Percentiles rank a stretch among this genome's conserved stretches.
These are phyloP conservation scores for Gracilaria gracilis DNA, from an alignment of 23 red algal genomes.

Conservation along the genomic window DNA sequence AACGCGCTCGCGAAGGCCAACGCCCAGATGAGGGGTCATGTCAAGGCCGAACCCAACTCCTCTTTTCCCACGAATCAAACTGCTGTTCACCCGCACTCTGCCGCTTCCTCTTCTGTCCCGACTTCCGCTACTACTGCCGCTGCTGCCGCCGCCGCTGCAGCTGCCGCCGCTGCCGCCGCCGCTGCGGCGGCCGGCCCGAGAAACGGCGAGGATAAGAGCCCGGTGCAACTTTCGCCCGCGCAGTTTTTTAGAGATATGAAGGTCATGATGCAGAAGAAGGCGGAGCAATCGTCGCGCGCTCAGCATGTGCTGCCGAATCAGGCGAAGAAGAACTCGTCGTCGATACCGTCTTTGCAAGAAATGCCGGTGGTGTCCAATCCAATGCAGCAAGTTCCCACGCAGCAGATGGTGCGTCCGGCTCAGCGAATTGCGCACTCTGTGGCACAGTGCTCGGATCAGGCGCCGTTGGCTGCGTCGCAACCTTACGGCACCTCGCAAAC, in stretches of 20 bases:
- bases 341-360: background rate
- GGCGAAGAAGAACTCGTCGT: background rate
- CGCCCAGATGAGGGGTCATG: constrained; percentile 18
- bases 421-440: background rate
- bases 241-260: constrained; percentile 69
- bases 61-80: background rate
- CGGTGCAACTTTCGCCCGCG: constrained; percentile 44
- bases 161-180: background rate
- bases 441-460: background rate
- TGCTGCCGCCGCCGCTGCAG: background rate
- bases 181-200: background rate
- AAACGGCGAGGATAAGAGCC: background rate
- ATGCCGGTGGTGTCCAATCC: background rate
- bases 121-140: background rate
- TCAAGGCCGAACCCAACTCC: background rate
- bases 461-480: constrained; percentile 3
- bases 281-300: constrained; percentile 7
- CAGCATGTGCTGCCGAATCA: background rate
- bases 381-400: background rate
- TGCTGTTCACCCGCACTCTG: background rate
- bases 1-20: constrained; percentile 21
- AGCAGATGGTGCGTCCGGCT: background rate
- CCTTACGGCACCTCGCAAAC: background rate
- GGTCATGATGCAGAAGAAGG: constrained; percentile 62
- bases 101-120: background rate